Evolutionary conservation across 2,329 filamentous ascomycete genomes (phyloP).

Genomic region (Pleurostoma richardsiae): DNA sequence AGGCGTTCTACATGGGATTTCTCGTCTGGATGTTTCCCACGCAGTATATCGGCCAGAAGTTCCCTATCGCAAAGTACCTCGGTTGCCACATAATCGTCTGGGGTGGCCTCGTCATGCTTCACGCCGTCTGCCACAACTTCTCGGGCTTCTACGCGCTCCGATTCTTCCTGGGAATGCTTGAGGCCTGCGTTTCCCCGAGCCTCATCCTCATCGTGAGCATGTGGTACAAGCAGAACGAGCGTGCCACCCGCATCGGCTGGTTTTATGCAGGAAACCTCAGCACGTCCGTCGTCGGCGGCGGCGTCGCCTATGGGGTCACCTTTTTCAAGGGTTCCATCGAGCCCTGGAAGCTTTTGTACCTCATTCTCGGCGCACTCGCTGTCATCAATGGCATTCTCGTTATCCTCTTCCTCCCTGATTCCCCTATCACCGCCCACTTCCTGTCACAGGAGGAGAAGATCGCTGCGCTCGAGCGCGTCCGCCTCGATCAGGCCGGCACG

Average conservation of each 20-base stretch:
- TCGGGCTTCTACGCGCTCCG: constrained; percentile 17
- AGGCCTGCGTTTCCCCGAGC: constrained; percentile 17
- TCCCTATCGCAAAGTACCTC: constrained; percentile 10
- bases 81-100: constrained; percentile 8
- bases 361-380: constrained; percentile 19
- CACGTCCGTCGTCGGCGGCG: constrained; percentile 4
- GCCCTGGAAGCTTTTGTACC: constrained; percentile 17
- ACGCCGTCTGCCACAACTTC: constrained; percentile 17
- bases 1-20: constrained; percentile 5
- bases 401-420: constrained; percentile 13
- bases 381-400: constrained; percentile 16
- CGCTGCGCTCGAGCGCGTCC: constrained; percentile 18
- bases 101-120: constrained; percentile 16
- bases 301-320: constrained; percentile 13
- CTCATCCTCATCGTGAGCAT: constrained; percentile 19
- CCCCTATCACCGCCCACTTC: constrained; percentile 11
- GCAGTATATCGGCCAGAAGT: constrained; percentile 6
- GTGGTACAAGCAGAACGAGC: constrained; percentile 22
- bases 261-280: constrained; percentile 8
- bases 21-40: constrained; percentile 6
- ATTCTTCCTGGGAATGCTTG: constrained; percentile 19
- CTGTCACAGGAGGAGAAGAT: constrained; percentile 14
- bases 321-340: constrained; percentile 11
- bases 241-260: constrained; percentile 19
- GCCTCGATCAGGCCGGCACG: constrained; percentile 8